phyloP scores from a whole-genome alignment of 1,139 yeast genomes.

The Debaryomyces nepalensis region DNA sequence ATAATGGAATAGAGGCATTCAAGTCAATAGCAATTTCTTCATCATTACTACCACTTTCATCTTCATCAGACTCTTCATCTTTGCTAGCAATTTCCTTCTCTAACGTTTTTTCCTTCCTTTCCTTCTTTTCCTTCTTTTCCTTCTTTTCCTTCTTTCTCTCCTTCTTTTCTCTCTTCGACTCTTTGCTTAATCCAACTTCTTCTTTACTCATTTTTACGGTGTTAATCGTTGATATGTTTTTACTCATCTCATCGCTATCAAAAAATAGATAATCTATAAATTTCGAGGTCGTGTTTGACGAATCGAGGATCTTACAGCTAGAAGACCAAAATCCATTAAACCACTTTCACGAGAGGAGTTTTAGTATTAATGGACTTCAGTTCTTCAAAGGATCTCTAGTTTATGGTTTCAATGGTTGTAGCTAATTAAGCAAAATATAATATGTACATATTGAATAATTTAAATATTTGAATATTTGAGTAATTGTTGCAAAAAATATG shows the following conservation, averaged over 20 bases:
- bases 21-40: constrained; percentile 84
- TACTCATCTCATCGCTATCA: constrained; percentile 12
- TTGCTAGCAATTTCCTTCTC: constrained; percentile 14
- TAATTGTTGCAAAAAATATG: no score
- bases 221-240: constrained; percentile 2
- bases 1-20: constrained; percentile 76
- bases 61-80: constrained; percentile 22
- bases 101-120: constrained; percentile 16
- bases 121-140: constrained; percentile 19
- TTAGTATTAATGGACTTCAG: background rate
- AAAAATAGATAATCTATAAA: constrained; percentile 8
- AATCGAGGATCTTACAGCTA: background rate
- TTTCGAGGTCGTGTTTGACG: constrained; percentile 1
- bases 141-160: constrained; percentile 22
- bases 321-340: background rate
- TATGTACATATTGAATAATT: no score
- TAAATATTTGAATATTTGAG: no score
- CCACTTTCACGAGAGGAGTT: background rate
- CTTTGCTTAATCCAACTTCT: constrained; percentile 30
- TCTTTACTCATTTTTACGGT: constrained; percentile 13
- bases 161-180: constrained; percentile 8
- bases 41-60: constrained; percentile 16
- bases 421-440: no score
- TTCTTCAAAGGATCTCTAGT: no score
- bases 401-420: no score